Evolutionary conservation across 805 yeast genomes (phyloP), one percentile per base, ranked within the genome.

Genomic region (Wickerhamia fluorescens): DNA sequence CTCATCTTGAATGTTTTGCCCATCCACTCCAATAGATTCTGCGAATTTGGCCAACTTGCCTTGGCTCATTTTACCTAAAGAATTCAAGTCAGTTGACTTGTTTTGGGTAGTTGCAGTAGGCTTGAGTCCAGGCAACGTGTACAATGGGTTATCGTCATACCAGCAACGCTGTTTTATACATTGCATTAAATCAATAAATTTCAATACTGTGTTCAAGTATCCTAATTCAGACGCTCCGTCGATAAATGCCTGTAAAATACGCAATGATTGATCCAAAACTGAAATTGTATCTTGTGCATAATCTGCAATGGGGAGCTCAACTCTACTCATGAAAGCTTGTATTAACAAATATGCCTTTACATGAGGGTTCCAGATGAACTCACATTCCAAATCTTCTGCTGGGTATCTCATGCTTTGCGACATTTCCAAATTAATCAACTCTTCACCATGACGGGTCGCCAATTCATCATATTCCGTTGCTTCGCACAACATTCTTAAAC

Each of bases 401-500:
- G 57, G 68, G 35, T 28, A 87, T 29, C 85, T 65, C 65, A 83
- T 73, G 28, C 73, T 73, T 36, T 75, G 75, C 2, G 94, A 82
- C 68, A 88, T 66, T 47, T 86, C 95, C 57, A 73, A 74, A 56
- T 87, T 87, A 57, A 84, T 75, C 31, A 86, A 62, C 43, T 85
- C 95, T 56, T 87, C 96, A 15, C 94, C 94, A 50, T 88, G 96
- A 37, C 96, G 68, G 1, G 92, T 84, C 2, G 96, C 89, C 14
- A 88, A 60, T 43, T 85, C 95, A 49, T 86, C 86, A 46, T 82
- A 87, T 52, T 87, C 96, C 1, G 75, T 59, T 0, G 89, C 83
- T 35, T 71, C 70, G 28, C 80, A 73, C 36, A 64, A 52, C 50
- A 75, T 58, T 35, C 61, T 57, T 56, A 92, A 49, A 62, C 88